phyloP scores from a whole-genome alignment of 257 asterid genomes.

The Verbena officinalis region DNA sequence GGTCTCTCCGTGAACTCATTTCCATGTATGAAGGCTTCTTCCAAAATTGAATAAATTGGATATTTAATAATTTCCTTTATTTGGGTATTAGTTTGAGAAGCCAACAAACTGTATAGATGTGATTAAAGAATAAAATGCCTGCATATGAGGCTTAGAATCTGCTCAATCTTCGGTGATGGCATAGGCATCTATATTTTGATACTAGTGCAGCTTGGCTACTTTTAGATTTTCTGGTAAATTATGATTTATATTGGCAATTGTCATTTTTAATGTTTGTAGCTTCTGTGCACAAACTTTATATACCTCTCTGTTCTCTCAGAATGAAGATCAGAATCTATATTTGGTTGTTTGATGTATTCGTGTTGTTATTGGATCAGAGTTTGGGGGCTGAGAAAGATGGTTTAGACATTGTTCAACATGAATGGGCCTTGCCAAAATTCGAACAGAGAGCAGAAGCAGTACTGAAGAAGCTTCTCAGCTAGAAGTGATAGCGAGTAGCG shows the following conservation, averaged over 20 bases:
- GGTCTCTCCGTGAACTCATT: background rate
- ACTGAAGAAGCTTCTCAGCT: slow-evolving; percentile 62
- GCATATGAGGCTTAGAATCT: background rate
- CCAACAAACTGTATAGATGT: background rate
- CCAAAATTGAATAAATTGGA: slow-evolving; percentile 1
- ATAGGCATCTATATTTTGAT: background rate
- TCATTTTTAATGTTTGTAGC: too few relatives aligned
- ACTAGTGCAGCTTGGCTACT: slow-evolving; percentile 6
- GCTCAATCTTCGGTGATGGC: background rate
- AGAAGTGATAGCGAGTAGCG: slow-evolving; percentile 22
- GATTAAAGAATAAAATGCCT: background rate
- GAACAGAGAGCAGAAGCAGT: slow-evolving; percentile 92
- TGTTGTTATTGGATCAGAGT: slow-evolving; percentile 53
- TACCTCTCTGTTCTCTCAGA: background rate
- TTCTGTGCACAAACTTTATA: background rate
- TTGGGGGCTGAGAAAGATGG: slow-evolving; percentile 88
- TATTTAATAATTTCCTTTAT: background rate
- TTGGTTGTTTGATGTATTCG: slow-evolving; percentile 14
- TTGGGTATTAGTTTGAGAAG: slow-evolving; percentile 5
- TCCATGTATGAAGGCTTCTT: background rate
- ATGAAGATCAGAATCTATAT: background rate
- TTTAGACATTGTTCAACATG: slow-evolving; percentile 81
- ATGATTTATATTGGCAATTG: slow-evolving; percentile 3
- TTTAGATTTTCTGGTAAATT: background rate
- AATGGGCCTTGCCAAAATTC: slow-evolving; percentile 83